phyloP scores from a whole-genome alignment of 140 eudicot genomes.

The Flaveria floridana region DNA sequence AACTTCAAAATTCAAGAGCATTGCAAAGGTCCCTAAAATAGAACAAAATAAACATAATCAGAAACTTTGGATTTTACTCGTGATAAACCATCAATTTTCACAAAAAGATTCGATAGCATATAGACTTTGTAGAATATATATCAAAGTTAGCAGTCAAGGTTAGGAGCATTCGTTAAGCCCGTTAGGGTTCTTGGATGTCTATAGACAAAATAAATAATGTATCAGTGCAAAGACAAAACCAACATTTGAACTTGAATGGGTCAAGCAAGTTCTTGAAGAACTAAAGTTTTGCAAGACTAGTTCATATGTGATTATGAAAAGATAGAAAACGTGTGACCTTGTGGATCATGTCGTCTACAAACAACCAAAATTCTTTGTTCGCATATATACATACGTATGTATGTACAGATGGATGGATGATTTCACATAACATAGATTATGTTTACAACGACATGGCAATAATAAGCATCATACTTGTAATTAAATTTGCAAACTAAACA shows the following conservation, averaged over 20 bases:
- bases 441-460: neutral
- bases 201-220: too few relatives aligned
- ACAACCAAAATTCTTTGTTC: neutral
- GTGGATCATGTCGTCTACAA: neutral
- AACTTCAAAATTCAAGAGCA: constrained; percentile 16
- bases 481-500: too few relatives aligned
- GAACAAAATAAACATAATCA: constrained; percentile 19
- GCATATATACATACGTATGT: too few relatives aligned
- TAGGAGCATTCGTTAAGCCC: too few relatives aligned
- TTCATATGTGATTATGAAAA: neutral
- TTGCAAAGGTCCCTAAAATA: constrained; percentile 22
- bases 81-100: neutral
- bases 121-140: neutral
- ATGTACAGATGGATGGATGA: too few relatives aligned
- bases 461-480: neutral
- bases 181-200: too few relatives aligned
- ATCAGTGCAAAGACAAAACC: too few relatives aligned
- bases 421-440: neutral
- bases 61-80: constrained; percentile 5
- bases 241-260: too few relatives aligned
- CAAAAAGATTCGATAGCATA: neutral
- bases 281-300: too few relatives aligned
- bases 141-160: too few relatives aligned
- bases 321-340: neutral
- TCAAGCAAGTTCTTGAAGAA: too few relatives aligned